These are phyloP conservation scores for Flaveria brownii DNA, from an alignment of 129 eudicot genomes.

Conservation along the genomic window DNA sequence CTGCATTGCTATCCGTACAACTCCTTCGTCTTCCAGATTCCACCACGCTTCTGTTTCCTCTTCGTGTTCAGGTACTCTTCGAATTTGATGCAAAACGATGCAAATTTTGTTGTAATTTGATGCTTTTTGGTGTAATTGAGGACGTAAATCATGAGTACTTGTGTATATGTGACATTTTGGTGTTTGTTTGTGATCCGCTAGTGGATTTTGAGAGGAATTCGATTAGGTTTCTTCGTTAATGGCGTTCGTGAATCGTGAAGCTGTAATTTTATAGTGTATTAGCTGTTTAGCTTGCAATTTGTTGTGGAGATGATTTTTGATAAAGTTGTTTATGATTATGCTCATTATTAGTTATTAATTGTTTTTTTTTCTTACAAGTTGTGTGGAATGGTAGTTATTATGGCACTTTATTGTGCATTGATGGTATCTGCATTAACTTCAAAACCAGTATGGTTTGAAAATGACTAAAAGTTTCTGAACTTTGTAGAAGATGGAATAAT, in stretches of 20 bases:
- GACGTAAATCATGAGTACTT: not conserved
- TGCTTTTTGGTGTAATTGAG: not conserved
- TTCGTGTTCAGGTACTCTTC: slow-evolving; percentile 29
- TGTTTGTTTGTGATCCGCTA: not conserved
- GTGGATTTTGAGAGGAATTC: slow-evolving; percentile 8
- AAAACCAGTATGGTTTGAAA: slow-evolving; percentile 2
- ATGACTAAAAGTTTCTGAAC: not conserved
- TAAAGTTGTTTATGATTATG: slow-evolving; percentile 18
- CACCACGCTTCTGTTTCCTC: slow-evolving; percentile 21
- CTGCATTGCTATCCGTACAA: slow-evolving; percentile 37
- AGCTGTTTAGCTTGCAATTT: not conserved
- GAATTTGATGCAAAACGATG: not conserved
- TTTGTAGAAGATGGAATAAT: not conserved
- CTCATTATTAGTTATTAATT: not conserved
- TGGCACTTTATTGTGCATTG: not conserved
- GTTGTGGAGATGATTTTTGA: slow-evolving; percentile 8
- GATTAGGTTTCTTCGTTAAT: slow-evolving; percentile 3
- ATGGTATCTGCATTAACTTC: slow-evolving; percentile 6
- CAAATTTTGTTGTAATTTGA: not conserved
- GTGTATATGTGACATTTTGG: not conserved
- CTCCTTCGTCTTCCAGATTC: slow-evolving; percentile 29
- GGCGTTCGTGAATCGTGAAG: slow-evolving; percentile 1
- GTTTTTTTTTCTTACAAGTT: not conserved
- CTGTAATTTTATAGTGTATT: too few relatives aligned
- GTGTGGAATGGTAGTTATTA: not conserved